A percentile compares a stretch with the other conserved stretches of the same genome.
Evolutionary conservation across 2,329 filamentous ascomycete species (phyloP).

Genomic region (Falciphora oryzae): DNA sequence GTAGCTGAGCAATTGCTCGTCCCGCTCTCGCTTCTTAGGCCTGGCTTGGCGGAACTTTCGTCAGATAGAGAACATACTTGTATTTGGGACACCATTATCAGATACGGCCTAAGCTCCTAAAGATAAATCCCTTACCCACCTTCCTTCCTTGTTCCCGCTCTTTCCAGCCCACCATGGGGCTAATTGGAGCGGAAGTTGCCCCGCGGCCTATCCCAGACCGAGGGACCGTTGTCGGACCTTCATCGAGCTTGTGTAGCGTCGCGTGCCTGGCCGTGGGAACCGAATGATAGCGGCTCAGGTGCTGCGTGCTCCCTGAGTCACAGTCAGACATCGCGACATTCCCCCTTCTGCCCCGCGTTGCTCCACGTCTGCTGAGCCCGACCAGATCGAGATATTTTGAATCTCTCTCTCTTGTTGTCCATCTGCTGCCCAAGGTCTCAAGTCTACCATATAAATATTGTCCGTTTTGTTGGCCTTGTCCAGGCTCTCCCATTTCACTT

Average conservation of each 20-base stretch:
- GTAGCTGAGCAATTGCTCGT: neutral
- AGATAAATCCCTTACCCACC: neutral
- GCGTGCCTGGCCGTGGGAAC: neutral
- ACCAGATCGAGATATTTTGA: neutral
- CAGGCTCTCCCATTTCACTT: neutral
- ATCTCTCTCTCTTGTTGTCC: neutral
- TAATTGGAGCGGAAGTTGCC: neutral
- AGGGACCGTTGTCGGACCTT: constrained; percentile 1
- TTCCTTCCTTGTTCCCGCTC: neutral
- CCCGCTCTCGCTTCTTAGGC: neutral
- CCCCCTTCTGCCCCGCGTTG: neutral
- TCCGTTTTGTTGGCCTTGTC: neutral
- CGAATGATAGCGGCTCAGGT: neutral
- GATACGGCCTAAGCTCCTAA: neutral
- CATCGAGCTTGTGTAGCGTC: neutral
- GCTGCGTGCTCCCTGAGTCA: neutral
- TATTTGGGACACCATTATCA: neutral
- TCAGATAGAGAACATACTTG: neutral
- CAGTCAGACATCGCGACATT: neutral
- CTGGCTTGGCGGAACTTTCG: neutral
- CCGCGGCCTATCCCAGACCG: neutral
- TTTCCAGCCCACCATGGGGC: neutral
- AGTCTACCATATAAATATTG: neutral
- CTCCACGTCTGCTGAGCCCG: neutral
- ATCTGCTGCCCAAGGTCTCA: too few relatives aligned